Evolutionary conservation across 768 basidiomycete species (phyloP).

Genomic region (Pisolithus sp.): DNA sequence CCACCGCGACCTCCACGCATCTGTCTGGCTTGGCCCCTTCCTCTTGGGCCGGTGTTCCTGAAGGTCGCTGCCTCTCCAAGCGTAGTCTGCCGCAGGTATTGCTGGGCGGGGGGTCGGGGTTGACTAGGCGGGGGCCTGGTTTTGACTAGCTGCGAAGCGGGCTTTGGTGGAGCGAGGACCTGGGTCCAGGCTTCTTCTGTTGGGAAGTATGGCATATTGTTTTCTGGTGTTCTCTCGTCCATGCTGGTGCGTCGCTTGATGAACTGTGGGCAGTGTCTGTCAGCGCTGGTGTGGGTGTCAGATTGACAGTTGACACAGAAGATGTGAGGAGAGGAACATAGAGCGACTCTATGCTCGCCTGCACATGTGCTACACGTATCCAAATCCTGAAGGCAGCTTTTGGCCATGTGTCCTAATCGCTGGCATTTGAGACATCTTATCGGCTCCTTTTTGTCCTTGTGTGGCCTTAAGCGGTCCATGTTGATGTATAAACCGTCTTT

Average conservation of each 20-base stretch:
- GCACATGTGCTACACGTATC: slow-evolving; percentile 1
- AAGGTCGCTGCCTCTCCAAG: no score
- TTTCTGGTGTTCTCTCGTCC: slow-evolving; percentile 7
- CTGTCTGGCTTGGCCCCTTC: no score
- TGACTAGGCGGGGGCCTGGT: no score
- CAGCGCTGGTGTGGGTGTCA: slow-evolving; percentile 3
- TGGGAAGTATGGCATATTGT: slow-evolving; percentile 12
- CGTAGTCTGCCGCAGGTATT: no score
- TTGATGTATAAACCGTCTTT: slow-evolving; percentile 13
- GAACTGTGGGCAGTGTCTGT: slow-evolving; percentile 8
- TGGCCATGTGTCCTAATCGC: slow-evolving; percentile 1
- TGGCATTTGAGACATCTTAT: slow-evolving; percentile 1
- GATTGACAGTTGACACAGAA: background rate
- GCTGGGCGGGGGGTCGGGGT: no score
- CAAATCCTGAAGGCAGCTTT: background rate
- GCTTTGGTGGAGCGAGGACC: slow-evolving; percentile 1
- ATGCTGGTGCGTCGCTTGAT: background rate
- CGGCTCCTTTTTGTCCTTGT: slow-evolving; percentile 8
- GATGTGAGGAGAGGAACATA: background rate
- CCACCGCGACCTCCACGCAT: no score
- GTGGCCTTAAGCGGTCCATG: slow-evolving; percentile 5
- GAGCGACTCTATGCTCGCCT: background rate
- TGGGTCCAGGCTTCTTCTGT: slow-evolving; percentile 13
- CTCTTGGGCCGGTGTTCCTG: no score
- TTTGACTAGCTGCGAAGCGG: background rate